Evolutionary conservation across 1,139 yeast species (phyloP).

Genomic region (Nakaseomyces glabratus): DNA sequence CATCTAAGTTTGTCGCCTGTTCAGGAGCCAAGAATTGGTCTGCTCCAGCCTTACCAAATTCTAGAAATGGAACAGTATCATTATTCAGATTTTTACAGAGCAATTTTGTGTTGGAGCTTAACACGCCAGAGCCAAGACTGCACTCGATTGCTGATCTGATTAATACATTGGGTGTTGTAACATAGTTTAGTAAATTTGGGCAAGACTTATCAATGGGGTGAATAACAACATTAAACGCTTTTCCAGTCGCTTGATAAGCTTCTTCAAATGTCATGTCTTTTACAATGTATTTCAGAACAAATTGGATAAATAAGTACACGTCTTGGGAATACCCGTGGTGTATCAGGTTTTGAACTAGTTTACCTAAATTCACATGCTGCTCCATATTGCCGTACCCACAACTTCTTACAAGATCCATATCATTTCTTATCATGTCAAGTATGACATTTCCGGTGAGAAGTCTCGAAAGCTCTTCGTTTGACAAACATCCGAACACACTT

Average conservation of each 20-base stretch:
- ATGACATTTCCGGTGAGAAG: slow-evolving; percentile 26
- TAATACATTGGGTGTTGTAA: slow-evolving; percentile 90
- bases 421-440: slow-evolving; percentile 35
- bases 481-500: slow-evolving; percentile 66
- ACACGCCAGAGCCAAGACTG: slow-evolving; percentile 55
- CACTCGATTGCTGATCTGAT: slow-evolving; percentile 68
- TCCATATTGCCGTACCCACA: slow-evolving; percentile 46
- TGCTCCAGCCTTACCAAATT: slow-evolving; percentile 18
- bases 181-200: slow-evolving; percentile 75
- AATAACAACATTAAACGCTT: slow-evolving; percentile 77
- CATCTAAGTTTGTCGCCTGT: slow-evolving; percentile 31
- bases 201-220: slow-evolving; percentile 66
- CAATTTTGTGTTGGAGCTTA: slow-evolving; percentile 52
- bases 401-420: slow-evolving; percentile 35
- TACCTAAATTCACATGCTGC: slow-evolving; percentile 57
- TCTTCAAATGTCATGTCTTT: slow-evolving; percentile 89
- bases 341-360: slow-evolving; percentile 57
- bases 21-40: slow-evolving; percentile 40
- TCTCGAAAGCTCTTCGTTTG: slow-evolving; percentile 31
- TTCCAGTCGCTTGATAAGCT: slow-evolving; percentile 77
- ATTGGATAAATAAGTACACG: slow-evolving; percentile 65
- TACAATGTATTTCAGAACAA: slow-evolving; percentile 58
- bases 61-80: slow-evolving; percentile 39
- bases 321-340: slow-evolving; percentile 80
- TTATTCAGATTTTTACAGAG: slow-evolving; percentile 62